Evolutionary conservation across 1,284 basidiomycete species (phyloP).

Genomic region (Abortiporus biennis): DNA sequence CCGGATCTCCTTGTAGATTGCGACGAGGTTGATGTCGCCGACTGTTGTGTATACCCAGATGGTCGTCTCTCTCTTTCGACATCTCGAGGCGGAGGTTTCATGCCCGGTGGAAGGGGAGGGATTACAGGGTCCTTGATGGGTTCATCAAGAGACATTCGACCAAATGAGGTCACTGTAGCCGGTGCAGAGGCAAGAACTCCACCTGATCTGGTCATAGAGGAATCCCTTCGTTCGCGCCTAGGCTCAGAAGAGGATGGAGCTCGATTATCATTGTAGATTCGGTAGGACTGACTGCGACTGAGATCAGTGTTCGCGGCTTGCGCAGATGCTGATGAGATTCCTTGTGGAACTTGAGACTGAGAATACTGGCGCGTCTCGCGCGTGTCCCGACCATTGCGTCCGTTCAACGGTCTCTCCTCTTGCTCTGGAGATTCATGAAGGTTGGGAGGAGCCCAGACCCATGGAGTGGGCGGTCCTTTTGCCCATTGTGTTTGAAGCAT

Average conservation of each 20-base stretch:
- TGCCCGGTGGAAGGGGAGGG: too few species aligned
- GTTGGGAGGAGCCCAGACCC: slow-evolving; percentile 30
- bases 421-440: slow-evolving; percentile 19
- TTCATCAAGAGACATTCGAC: too few species aligned
- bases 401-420: slow-evolving; percentile 8
- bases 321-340: slow-evolving; percentile 8
- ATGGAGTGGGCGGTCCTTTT: slow-evolving; percentile 27
- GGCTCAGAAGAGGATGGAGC: background rate
- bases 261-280: background rate
- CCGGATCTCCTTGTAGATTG: slow-evolving; percentile 15
- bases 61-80: too few species aligned
- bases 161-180: background rate
- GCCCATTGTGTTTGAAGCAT: too few species aligned
- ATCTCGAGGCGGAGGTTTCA: too few species aligned
- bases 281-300: background rate
- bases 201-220: background rate
- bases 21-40: slow-evolving; percentile 10
- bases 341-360: slow-evolving; percentile 3
- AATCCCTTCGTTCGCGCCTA: background rate
- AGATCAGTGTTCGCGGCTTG: slow-evolving; percentile 6
- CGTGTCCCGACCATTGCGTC: slow-evolving; percentile 10
- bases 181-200: background rate
- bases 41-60: too few species aligned
- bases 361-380: slow-evolving; percentile 6
- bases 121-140: too few species aligned